These are phyloP conservation scores for Fusarium newnesense DNA, from an alignment of 2,329 filamentous ascomycete species.

Conservation along the genomic window DNA sequence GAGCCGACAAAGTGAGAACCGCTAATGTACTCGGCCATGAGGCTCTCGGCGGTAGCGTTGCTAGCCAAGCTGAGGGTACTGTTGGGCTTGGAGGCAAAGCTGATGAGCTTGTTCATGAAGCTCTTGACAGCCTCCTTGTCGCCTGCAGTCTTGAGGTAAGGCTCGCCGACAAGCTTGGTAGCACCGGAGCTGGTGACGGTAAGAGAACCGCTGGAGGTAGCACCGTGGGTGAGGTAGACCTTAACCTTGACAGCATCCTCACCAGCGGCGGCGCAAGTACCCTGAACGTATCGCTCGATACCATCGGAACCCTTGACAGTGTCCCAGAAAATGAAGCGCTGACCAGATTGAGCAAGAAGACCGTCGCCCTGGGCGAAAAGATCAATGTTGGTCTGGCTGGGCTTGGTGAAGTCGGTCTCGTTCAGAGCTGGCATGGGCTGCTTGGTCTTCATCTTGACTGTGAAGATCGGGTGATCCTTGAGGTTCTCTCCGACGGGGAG, in stretches of 20 bases:
- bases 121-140: constrained; percentile 57
- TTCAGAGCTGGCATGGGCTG: constrained; percentile 49
- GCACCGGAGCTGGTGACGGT: constrained; percentile 52
- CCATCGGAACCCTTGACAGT: constrained; percentile 54
- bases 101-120: constrained; percentile 69
- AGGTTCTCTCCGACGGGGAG: constrained; percentile 69
- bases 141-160: constrained; percentile 49
- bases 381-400: constrained; percentile 44
- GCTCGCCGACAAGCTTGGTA: constrained; percentile 54
- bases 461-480: constrained; percentile 64
- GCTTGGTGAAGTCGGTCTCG: constrained; percentile 38
- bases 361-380: constrained; percentile 51
- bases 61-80: constrained; percentile 63
- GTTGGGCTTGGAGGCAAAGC: constrained; percentile 69
- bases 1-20: constrained; percentile 68
- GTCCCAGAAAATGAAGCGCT: constrained; percentile 60
- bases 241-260: constrained; percentile 57
- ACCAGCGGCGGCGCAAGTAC: constrained; percentile 56
- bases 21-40: constrained; percentile 64
- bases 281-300: constrained; percentile 53
- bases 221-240: constrained; percentile 62
- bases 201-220: constrained; percentile 58
- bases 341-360: constrained; percentile 57
- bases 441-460: constrained; percentile 54
- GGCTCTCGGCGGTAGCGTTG: constrained; percentile 57